Evolutionary conservation across 495 filamentous ascomycete genomes (phyloP), one percentile per base, ranked within the genome.

Genomic region (Choiromyces venosus): DNA sequence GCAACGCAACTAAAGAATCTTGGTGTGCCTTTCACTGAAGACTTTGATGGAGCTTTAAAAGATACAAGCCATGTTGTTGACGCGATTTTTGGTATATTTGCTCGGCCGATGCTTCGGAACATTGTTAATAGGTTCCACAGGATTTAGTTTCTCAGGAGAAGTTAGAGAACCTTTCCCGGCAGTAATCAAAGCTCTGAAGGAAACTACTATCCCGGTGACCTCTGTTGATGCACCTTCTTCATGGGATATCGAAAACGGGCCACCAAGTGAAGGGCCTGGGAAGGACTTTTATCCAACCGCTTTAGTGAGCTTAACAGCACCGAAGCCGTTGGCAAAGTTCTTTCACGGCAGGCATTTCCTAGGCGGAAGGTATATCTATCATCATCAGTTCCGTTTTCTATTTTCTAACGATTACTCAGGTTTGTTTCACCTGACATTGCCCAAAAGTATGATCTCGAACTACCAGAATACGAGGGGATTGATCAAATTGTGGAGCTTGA

Each of bases 131-230:
- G 29, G 82, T 79, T 70, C 39, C 52, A 8, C 75, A 90, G 89
- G 93, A 56, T 99, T 98, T 86, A 93, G 91, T 78, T 98, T 98
- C 84, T 89, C 89, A n/a, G 94, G 93, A 16, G 88, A 93, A 67
- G 89, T 99, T 42, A 90, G 95, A 8, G 93, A 96, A 74, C 95
- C 95, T 0, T 98, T 98, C 80, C 89, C 89, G 0, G 84, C 87
- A 3, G 90, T 97, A 33, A 93, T 99, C 77, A 84, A 86, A 42
- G 89, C 91, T 21, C 86, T 99, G 69, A 87, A 90, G 67, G 85
- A 88, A 19, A 89, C 91, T n/a, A 83, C 83, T 19, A 79, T 94
- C 29, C 91, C 93, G 0, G 91, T 98, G 7, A 88, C 94, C 9
- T 90, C 92, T 4, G 93, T 99, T 14, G 95, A 99, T 78, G 93